Base-by-base conservation (phyloP, 345 rosid species). In the Ceriops tagal region DNA sequence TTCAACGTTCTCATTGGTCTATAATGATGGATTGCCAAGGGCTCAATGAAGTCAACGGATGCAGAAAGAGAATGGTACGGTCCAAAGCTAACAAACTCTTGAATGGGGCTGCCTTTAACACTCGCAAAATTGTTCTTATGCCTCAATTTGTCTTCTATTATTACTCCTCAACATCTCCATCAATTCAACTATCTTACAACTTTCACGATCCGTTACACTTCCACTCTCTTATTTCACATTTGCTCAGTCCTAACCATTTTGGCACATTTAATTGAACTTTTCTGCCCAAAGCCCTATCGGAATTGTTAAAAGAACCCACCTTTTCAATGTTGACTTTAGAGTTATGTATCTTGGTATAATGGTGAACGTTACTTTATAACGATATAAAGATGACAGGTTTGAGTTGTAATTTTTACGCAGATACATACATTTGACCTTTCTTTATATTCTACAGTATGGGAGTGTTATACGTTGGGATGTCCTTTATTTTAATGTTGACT, bases 171-270 rank as follows among this genome's bases (percentile, higher is more conserved):
- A 52, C 18, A 32, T 58, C 65, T 24, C 58, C 46, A 34, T 65
- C 46, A 57, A 72, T 57, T 43, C 64, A 64, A 58, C 60, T 1
- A 53, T 52, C 30, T 35, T 65, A 52, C n/a, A 10, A 53, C 37
- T 61, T n/a, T 59, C 57, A 53, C 58, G 73, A 59, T 73, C 75
- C 75, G 73, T 76, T 76, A 66, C 77, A 13, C 66, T 53, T 7
- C 11, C 39, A 9, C 63, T 22, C 57, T 56, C 22, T 30, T 57
- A 27, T 19, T 39, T n/a, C 24, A 27, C 58, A 20, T 55, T 56
- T 63, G 47, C 26, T 19, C 24, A 19, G 28, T 37, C 55, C 65
- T 27, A 68, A 61, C 27, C 53, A 28, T 13, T 59, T 62, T 57
- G 16, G 46, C 52, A 34, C 63, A 24, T 64, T 49, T 22, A 53